Percentiles rank a stretch among this genome's conserved stretches.
phyloP scores from a whole-genome alignment of 2,329 filamentous ascomycete species.

The Hymenoscyphus albidus region DNA sequence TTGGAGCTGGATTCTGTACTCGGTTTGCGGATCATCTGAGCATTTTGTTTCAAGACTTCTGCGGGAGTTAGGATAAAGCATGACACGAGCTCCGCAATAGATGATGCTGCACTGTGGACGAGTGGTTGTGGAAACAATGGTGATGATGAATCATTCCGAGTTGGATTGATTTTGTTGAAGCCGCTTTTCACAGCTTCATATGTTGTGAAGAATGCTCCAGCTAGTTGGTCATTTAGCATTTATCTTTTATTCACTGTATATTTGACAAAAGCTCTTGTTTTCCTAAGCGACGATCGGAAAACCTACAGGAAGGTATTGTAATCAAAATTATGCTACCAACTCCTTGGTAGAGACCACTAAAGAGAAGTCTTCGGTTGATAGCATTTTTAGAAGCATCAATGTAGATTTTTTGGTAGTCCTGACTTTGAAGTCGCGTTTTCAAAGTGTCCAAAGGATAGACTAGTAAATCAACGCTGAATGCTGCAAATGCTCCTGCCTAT shows the following conservation, averaged over 20 bases:
- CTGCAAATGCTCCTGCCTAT: constrained; percentile 79
- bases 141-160: constrained; percentile 47
- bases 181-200: constrained; percentile 73
- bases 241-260: neutral
- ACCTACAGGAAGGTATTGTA: constrained; percentile 77
- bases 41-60: constrained; percentile 91
- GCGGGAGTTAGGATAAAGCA: constrained; percentile 84
- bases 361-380: constrained; percentile 52
- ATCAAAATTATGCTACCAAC: constrained; percentile 80
- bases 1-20: constrained; percentile 26
- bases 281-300: neutral
- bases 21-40: constrained; percentile 66
- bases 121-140: constrained; percentile 66
- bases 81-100: constrained; percentile 74
- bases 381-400: constrained; percentile 52
- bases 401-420: constrained; percentile 67
- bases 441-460: constrained; percentile 78
- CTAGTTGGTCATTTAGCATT: constrained; percentile 40
- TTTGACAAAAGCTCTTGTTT: neutral
- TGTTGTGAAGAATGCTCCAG: constrained; percentile 84
- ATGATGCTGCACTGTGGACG: constrained; percentile 70
- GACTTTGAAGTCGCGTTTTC: constrained; percentile 81
- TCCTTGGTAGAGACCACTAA: constrained; percentile 80
- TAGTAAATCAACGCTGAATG: constrained; percentile 79
- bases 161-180: constrained; percentile 50